Evolutionary conservation across 805 yeast genomes (phyloP).

Genomic region (Pichia phayaonensis): DNA sequence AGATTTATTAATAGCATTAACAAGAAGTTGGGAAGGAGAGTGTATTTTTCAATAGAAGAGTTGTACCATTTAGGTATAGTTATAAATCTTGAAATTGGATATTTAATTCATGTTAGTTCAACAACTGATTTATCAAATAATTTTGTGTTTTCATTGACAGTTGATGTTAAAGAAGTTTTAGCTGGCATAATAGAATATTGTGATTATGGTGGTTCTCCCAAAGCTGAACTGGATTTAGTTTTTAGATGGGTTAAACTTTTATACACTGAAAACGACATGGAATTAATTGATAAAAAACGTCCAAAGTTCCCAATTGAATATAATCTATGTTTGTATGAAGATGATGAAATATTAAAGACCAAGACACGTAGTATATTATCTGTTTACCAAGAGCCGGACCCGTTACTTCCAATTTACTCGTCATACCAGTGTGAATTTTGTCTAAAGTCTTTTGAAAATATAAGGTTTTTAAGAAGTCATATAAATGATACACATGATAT

Average conservation of each 20-base stretch:
- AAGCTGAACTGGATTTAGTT: not conserved
- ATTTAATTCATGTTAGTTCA: slow-evolving; percentile 8
- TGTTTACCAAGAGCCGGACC: slow-evolving; percentile 8
- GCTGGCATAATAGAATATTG: slow-evolving; percentile 1
- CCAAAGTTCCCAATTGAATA: slow-evolving; percentile 1
- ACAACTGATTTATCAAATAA: not conserved
- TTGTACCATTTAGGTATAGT: slow-evolving; percentile 8
- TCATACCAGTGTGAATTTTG: slow-evolving; percentile 11
- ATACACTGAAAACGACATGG: slow-evolving; percentile 3
- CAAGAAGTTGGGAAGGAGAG: slow-evolving; percentile 1
- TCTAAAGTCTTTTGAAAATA: not conserved
- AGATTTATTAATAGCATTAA: slow-evolving; percentile 2
- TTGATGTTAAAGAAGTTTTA: not conserved
- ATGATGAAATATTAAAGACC: not conserved
- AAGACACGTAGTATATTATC: not conserved
- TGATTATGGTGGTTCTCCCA: not conserved
- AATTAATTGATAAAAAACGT: not conserved
- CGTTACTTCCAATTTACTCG: slow-evolving; percentile 1
- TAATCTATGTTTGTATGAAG: not conserved
- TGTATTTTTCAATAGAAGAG: slow-evolving; percentile 3
- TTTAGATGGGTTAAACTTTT: slow-evolving; percentile 2
- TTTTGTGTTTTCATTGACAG: not conserved
- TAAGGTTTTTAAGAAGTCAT: not conserved
- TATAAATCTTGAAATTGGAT: slow-evolving; percentile 10
- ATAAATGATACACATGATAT: not conserved